Percentiles rank a stretch among this genome's conserved stretches.
These are phyloP conservation scores for Cercophora scortea DNA, from an alignment of 495 filamentous ascomycete genomes.

Conservation along the genomic window DNA sequence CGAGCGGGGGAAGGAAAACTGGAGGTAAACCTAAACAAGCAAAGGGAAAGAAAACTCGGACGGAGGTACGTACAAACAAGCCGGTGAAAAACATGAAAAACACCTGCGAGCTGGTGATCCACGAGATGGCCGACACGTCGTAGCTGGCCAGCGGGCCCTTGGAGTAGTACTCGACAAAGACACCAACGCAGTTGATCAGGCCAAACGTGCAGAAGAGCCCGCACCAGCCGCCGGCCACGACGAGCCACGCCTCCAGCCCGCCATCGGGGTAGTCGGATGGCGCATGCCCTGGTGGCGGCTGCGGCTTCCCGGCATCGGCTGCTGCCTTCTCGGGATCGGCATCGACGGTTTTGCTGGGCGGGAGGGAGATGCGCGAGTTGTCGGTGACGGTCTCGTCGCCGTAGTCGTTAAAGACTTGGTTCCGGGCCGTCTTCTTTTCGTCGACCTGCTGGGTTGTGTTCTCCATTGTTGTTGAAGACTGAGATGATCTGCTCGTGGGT, in stretches of 20 bases:
- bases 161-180: slow-evolving; percentile 52
- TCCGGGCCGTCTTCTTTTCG: no score
- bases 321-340: no score
- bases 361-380: no score
- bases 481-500: no score
- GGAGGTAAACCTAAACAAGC: not conserved
- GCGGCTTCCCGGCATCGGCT: no score
- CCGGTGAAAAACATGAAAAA: slow-evolving; percentile 27
- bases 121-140: slow-evolving; percentile 43
- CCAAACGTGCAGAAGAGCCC: slow-evolving; percentile 59
- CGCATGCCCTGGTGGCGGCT: no score
- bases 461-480: no score
- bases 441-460: no score
- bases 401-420: no score
- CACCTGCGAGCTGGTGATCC: slow-evolving; percentile 47
- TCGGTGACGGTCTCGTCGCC: no score
- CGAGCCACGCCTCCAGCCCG: slow-evolving; percentile 47
- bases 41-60: not conserved
- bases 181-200: slow-evolving; percentile 58
- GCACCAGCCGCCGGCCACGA: slow-evolving; percentile 56
- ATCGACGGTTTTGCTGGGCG: no score
- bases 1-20: not conserved
- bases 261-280: no score
- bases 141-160: slow-evolving; percentile 39
- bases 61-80: not conserved